Percentiles rank a stretch among this genome's conserved stretches.
These are phyloP conservation scores for Emiliania huxleyi DNA, from an alignment of 78 protist genomes.

Conservation along the genomic window DNA sequence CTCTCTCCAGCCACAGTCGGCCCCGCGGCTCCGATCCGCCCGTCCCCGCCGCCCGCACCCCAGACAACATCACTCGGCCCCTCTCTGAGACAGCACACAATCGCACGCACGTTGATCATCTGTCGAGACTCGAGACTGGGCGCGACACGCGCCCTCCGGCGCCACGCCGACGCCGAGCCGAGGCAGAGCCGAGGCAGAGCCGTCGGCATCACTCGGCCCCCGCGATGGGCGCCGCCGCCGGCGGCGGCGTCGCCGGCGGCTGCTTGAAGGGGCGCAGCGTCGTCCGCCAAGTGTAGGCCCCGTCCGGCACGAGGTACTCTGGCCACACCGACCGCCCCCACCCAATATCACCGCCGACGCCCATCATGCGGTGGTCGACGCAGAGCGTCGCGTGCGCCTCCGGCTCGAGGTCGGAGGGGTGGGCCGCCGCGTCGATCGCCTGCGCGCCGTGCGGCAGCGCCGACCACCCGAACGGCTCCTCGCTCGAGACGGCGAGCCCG, in stretches of 20 bases:
- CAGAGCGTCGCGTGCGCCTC: background rate
- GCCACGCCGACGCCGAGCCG: too few species aligned
- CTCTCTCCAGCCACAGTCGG: too few species aligned
- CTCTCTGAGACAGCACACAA: too few species aligned
- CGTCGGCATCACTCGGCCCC: too few species aligned
- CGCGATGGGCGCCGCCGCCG: too few species aligned
- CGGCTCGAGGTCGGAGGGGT: background rate
- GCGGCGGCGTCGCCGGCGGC: background rate
- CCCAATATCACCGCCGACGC: slow-evolving; percentile 22
- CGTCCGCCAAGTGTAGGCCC: background rate
- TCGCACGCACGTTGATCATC: too few species aligned
- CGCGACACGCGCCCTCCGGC: too few species aligned
- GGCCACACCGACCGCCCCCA: background rate
- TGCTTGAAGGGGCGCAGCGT: background rate
- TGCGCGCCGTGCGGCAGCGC: background rate
- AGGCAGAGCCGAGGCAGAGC: too few species aligned
- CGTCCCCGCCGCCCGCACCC: too few species aligned
- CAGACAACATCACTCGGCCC: too few species aligned
- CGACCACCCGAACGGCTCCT: background rate
- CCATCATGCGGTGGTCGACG: slow-evolving; percentile 19
- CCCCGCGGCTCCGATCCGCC: too few species aligned
- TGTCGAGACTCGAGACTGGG: too few species aligned
- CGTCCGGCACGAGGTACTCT: background rate
- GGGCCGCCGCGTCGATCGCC: background rate
- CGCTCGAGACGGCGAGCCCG: background rate